Evolutionary conservation across 106 monocot genomes (phyloP), one percentile per base, ranked within the genome.

Genomic region (Acorus gramineus): DNA sequence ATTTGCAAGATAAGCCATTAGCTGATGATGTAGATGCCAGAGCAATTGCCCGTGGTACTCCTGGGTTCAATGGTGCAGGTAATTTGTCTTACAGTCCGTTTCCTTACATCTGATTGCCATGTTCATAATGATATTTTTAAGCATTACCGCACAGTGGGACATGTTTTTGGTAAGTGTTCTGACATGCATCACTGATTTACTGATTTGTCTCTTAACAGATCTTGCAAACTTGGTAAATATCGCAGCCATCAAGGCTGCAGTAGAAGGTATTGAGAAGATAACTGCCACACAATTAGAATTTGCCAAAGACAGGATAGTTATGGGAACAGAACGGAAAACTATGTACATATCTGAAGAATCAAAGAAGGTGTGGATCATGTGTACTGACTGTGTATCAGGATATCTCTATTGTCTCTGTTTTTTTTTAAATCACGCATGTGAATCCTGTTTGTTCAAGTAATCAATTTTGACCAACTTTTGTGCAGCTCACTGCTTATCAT

Each of bases 41-140:
- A 69, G 72, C 81, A 42, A 82, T 98, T 76, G 96, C 96, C 42
- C 85, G 96, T 75, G 88, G 96, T 59, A 98, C 88, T 49, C 91
- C 96, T 60, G 96, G 96, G 44, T 98, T 98, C 61, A 92, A 85
- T 85, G 96, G 91, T 68, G 96, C 96, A 80, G 91, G 91, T 96
- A 65, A 66, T 67, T 45, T 42, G 47, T 54, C 44, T 57, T 66
- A 28, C 28, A 28, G 28, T 28, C 28, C 28, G 8, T 48, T 66
- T 56, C 52, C 45, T 57, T 56, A 64, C 50, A n/a, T 7, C 57
- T 46, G 11, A 3, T 50, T 6, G 6, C 43, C 28, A 28, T 28
- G 28, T 28, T 1, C 28, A 28, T 28, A 28, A 28, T 28, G 28
- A 28, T 28, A 28, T 28, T 0, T 28, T 28, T 1, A 28, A 28